Evolutionary conservation across 2,329 filamentous ascomycete genomes (phyloP).

Genomic region (Fusarium continuum): DNA sequence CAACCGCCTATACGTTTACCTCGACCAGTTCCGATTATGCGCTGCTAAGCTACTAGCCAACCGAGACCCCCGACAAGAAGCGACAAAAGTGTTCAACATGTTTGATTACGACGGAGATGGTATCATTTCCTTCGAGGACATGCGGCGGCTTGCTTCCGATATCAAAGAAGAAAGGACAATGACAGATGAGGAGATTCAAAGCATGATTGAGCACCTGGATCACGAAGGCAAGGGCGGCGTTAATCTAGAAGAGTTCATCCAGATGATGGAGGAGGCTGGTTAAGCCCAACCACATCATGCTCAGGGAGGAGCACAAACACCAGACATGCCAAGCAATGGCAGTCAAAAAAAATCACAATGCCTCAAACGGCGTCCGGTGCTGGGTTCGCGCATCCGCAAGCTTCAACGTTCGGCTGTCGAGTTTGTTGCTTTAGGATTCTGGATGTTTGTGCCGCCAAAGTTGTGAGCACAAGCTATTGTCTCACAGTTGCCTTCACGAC

Average conservation of each 20-base stretch:
- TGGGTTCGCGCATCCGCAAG: not conserved
- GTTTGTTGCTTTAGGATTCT: not conserved
- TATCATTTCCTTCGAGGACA: conserved; percentile 86
- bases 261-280: conserved; percentile 63
- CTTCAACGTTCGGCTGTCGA: not conserved
- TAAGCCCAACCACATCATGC: conserved; percentile 32
- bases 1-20: conserved; percentile 60
- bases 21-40: conserved; percentile 69
- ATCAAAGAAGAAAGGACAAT: conserved; percentile 82
- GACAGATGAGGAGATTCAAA: conserved; percentile 89
- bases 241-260: conserved; percentile 73
- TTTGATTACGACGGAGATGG: conserved; percentile 96
- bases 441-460: not conserved
- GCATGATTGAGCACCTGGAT: conserved; percentile 99
- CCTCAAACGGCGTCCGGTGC: not conserved
- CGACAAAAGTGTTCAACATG: conserved; percentile 87
- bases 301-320: not conserved
- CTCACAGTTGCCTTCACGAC: not conserved
- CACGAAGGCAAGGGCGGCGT: conserved; percentile 88
- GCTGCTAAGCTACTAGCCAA: conserved; percentile 82
- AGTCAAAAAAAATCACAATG: not conserved
- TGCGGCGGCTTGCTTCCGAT: conserved; percentile 87
- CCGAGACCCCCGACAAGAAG: conserved; percentile 90
- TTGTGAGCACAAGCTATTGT: not conserved
- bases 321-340: conserved; percentile 13